A percentile compares a stretch with the other conserved stretches of the same genome.
Evolutionary conservation across 1,284 basidiomycete genomes (phyloP).

Genomic region (Uromyces viciae-fabae): DNA sequence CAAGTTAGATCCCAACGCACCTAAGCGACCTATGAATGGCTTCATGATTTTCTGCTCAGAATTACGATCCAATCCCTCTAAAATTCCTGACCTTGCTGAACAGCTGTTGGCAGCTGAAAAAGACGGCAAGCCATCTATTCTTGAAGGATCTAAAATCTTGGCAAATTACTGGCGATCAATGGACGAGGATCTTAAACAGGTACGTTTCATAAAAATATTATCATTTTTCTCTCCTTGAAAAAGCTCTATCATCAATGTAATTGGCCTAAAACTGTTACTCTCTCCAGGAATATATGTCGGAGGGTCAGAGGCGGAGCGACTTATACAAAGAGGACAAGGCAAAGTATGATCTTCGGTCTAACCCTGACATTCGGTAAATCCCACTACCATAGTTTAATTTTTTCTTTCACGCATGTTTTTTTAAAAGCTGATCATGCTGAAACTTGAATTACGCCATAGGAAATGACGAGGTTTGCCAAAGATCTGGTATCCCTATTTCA

Average conservation of each 20-base stretch:
- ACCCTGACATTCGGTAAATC: no score
- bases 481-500: no score
- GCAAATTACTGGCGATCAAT: slow-evolving; percentile 36
- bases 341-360: slow-evolving; percentile 28
- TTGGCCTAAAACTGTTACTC: not conserved
- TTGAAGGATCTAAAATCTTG: slow-evolving; percentile 27
- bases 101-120: slow-evolving; percentile 1
- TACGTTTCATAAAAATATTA: no score
- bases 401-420: no score
- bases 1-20: slow-evolving; percentile 37
- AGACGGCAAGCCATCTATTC: not conserved
- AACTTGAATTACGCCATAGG: no score
- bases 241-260: not conserved
- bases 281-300: slow-evolving; percentile 10
- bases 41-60: slow-evolving; percentile 41
- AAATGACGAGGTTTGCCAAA: no score
- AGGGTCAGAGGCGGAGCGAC: slow-evolving; percentile 29
- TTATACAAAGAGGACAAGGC: slow-evolving; percentile 36
- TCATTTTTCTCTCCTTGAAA: not conserved
- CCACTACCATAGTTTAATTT: no score
- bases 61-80: slow-evolving; percentile 22
- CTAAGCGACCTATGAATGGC: slow-evolving; percentile 36
- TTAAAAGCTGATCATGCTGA: no score
- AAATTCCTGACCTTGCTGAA: slow-evolving; percentile 20
- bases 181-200: slow-evolving; percentile 30